Evolutionary conservation across 331 rosid species (phyloP).

Genomic region (Cucumis variabilis): DNA sequence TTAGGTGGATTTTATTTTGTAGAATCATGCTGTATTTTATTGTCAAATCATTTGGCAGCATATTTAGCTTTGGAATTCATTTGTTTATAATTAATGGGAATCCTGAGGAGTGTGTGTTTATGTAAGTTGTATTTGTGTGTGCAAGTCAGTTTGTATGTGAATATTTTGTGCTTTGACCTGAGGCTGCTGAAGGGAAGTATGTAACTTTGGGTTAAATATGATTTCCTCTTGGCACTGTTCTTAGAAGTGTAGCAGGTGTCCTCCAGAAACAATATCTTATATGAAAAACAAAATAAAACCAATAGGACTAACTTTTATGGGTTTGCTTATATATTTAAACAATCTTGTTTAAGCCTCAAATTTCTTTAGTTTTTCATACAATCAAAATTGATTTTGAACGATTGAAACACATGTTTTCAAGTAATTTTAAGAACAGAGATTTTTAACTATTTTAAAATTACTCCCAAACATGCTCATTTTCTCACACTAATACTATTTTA

Average conservation of each 20-base stretch:
- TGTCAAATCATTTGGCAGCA: not conserved
- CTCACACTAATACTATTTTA: not conserved
- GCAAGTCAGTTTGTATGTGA: not conserved
- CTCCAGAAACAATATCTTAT: too few relatives aligned
- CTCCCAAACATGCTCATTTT: too few relatives aligned
- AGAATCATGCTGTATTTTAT: not conserved
- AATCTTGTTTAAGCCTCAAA: not conserved
- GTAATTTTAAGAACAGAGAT: too few relatives aligned
- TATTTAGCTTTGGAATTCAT: conserved; percentile 3
- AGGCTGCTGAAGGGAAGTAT: not conserved
- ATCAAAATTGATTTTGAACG: too few relatives aligned
- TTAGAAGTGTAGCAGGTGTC: not conserved
- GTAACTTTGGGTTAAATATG: not conserved
- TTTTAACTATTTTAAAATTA: too few relatives aligned
- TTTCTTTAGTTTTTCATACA: not conserved
- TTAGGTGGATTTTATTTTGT: not conserved
- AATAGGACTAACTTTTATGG: not conserved
- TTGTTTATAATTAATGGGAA: not conserved
- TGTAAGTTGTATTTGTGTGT: not conserved
- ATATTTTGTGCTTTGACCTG: not conserved
- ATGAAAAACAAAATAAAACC: not conserved
- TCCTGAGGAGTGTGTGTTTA: not conserved
- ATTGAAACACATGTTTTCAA: too few relatives aligned
- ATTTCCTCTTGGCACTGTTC: not conserved
- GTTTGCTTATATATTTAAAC: not conserved